Evolutionary conservation across 1,284 basidiomycete species (phyloP), one percentile per base, ranked within the genome.

Genomic region (Ustilago loliicola): DNA sequence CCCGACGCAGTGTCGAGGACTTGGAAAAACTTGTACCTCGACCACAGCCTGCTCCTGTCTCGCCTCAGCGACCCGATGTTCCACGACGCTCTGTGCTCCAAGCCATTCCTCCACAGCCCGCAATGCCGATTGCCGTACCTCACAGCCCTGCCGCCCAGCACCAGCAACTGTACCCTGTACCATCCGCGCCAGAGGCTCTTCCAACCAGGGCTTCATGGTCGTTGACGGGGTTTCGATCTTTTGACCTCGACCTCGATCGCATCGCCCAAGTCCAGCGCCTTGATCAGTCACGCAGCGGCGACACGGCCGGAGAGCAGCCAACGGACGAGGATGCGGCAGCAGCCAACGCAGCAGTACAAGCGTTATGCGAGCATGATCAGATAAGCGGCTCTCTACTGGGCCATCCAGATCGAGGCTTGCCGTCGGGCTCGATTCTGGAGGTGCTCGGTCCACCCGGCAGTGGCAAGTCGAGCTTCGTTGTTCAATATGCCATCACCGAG

Each of bases 401-500:
- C 19, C 55, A 17, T 23, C 40, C 47, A 25, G 63, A 66, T 54
- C 53, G 52, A 17, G 75, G 75, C 17, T 66, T 77, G 15, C 66
- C 69, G 1, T 72, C 75, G 4, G 75, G 75, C 1, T 77, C 75
- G 13, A 51, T 69, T 2, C 23, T 77, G 8, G 75, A 77, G 38
- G 64, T 72, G 15, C 59, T 77, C 3, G 75, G 75, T 21, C 75
- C 75, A 2, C 66, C 75, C 1, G 70, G 75, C 36, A 69, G 62
- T 36, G 75, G 75, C 47, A 77, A 77, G 38, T 63, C 75, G 2
- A 57, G 51, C 34, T 47, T 72, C 11, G 10, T 72, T 36, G 40
- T 72, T 45, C 70, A 72, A 57, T 61, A 66, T 36, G 75, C 66
- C 9, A 36, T 77, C 53, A 63, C 56, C 23, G 75, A 77, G 51